Conservation (phyloP, 139 green algal genomes). For the Chlamydomonas incerta region DNA sequence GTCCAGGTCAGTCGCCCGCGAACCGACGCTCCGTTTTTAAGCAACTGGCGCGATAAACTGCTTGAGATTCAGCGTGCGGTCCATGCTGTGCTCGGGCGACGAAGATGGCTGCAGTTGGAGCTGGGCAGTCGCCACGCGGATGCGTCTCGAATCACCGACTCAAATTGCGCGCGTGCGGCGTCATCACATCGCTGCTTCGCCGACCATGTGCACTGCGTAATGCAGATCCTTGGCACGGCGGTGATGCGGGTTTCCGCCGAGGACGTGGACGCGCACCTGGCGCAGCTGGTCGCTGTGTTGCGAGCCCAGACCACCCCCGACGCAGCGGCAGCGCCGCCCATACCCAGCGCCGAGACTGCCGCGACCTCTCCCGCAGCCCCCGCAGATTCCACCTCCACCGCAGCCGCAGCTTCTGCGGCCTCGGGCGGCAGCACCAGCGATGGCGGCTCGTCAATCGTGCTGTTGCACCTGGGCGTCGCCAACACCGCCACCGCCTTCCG, state of each 20-base stretch:
- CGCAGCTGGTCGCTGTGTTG: neutral
- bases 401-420: neutral
- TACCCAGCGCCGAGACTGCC: too few relatives aligned
- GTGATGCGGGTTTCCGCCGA: neutral
- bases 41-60: too few relatives aligned
- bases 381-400: neutral
- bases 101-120: too few relatives aligned
- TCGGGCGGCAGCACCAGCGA: too few relatives aligned
- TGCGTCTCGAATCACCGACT: too few relatives aligned
- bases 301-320: neutral
- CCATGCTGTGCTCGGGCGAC: too few relatives aligned
- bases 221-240: neutral
- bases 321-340: neutral
- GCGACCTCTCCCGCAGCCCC: neutral
- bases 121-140: too few relatives aligned
- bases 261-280: slow-evolving; percentile 12
- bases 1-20: neutral
- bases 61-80: too few relatives aligned
- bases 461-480: slow-evolving; percentile 62
- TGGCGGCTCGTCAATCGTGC: neutral
- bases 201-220: neutral
- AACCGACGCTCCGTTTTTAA: too few relatives aligned
- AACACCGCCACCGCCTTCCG: slow-evolving; percentile 12
- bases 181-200: too few relatives aligned
- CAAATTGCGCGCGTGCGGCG: too few relatives aligned